phyloP scores from a whole-genome alignment of 164 flowering plant species.

The Kalanchoe fedtschenkoi region DNA sequence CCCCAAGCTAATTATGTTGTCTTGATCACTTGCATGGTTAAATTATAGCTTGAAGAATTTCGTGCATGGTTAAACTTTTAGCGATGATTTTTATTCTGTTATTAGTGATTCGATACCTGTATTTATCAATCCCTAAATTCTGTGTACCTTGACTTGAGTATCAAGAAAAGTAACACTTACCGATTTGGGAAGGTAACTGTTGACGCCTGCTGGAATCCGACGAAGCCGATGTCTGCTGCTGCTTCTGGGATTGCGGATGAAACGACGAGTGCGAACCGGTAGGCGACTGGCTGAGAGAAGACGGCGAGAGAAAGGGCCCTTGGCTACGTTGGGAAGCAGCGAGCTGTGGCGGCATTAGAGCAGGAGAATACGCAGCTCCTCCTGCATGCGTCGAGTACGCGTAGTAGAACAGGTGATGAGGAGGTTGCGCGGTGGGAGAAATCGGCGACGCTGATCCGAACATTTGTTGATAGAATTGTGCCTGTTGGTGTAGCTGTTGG shows the following conservation, averaged over 20 bases:
- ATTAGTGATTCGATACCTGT: too few species aligned
- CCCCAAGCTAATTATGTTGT: too few species aligned
- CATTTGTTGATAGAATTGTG: slow-evolving; percentile 43
- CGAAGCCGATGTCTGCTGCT: background rate
- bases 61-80: too few species aligned
- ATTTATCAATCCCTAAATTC: too few species aligned
- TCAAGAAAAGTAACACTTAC: background rate
- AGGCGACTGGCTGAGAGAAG: background rate
- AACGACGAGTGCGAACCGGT: background rate
- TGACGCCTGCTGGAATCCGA: background rate
- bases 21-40: too few species aligned
- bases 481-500: slow-evolving; percentile 40
- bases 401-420: slow-evolving; percentile 37
- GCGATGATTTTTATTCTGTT: too few species aligned
- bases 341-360: background rate
- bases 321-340: background rate
- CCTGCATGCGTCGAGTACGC: slow-evolving; percentile 54
- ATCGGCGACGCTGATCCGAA: slow-evolving; percentile 45
- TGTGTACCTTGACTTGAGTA: too few species aligned
- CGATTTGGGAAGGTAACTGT: slow-evolving; percentile 1
- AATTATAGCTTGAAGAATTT: too few species aligned
- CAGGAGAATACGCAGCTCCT: slow-evolving; percentile 12
- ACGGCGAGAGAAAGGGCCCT: background rate
- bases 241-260: background rate
- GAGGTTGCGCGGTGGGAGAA: slow-evolving; percentile 13